Percentiles rank a stretch among this genome's conserved stretches.
Evolutionary conservation across 2,329 filamentous ascomycete species (phyloP).

Genomic region (Aspergillus eucalypticola): DNA sequence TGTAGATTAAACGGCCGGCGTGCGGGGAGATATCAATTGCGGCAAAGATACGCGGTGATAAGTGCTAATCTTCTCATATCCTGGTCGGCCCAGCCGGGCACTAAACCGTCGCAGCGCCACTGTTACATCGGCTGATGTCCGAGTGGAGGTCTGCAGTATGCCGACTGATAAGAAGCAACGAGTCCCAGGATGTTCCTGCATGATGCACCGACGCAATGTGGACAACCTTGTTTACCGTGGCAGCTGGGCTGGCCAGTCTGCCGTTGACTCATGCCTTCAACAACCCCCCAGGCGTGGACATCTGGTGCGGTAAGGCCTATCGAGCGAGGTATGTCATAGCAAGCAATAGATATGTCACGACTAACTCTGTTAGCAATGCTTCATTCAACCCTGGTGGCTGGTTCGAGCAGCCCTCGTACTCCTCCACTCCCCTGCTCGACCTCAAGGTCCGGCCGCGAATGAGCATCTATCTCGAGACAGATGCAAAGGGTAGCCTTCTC

Average conservation of each 20-base stretch:
- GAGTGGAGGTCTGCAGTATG: not conserved
- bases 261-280: not conserved
- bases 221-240: not conserved
- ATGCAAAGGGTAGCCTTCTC: not conserved
- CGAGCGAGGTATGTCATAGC: not conserved
- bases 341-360: not conserved
- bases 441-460: slow-evolving; percentile 2
- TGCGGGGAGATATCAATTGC: slow-evolving; percentile 1
- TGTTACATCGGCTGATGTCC: not conserved
- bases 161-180: not conserved
- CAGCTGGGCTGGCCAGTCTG: not conserved
- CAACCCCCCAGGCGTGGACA: not conserved
- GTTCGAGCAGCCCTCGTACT: not conserved
- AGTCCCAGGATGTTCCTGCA: not conserved
- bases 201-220: not conserved
- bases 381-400: slow-evolving; percentile 3
- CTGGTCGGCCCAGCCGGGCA: not conserved
- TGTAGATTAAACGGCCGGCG: not conserved
- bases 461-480: slow-evolving; percentile 5
- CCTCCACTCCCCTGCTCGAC: not conserved
- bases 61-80: not conserved
- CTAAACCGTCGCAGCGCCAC: not conserved
- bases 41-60: not conserved
- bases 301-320: slow-evolving; percentile 6
- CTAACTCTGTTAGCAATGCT: not conserved